These are phyloP conservation scores for Fraxinus velutina DNA, from an alignment of 305 asterid genomes.

Conservation along the genomic window DNA sequence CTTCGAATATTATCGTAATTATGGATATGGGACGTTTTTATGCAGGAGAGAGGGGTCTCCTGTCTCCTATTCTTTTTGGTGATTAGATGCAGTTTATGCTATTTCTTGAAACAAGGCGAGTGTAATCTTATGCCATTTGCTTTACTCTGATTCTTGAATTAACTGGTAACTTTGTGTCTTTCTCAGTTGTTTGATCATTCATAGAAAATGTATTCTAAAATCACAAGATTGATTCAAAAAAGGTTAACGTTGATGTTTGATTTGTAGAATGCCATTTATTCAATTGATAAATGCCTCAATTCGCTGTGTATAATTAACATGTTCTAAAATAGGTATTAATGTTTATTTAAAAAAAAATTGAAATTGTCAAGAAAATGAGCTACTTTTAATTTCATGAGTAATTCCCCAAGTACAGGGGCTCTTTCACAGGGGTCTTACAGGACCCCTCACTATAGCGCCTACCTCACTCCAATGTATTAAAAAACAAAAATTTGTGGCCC, in stretches of 20 bases:
- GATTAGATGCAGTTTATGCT: background rate
- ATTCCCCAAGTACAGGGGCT: too few relatives aligned
- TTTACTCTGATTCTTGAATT: background rate
- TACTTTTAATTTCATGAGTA: too few relatives aligned
- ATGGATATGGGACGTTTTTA: background rate
- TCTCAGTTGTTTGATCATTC: background rate
- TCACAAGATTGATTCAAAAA: background rate
- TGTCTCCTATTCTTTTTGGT: background rate
- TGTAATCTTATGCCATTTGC: background rate
- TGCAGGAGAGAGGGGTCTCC: background rate
- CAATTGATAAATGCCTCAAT: background rate
- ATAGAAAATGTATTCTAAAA: too few relatives aligned
- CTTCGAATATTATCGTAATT: background rate
- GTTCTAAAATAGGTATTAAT: too few relatives aligned
- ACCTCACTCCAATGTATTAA: too few relatives aligned
- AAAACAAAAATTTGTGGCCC: too few relatives aligned
- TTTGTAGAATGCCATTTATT: background rate
- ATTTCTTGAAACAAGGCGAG: background rate
- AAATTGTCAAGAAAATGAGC: too few relatives aligned
- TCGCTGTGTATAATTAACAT: too few relatives aligned
- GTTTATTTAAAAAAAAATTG: too few relatives aligned
- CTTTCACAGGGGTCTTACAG: too few relatives aligned
- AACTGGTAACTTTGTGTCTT: background rate
- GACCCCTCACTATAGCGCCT: too few relatives aligned
- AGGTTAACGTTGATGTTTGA: background rate